Base-by-base conservation (phyloP, 306 rosid species). In the Castanea crenata region DNA sequence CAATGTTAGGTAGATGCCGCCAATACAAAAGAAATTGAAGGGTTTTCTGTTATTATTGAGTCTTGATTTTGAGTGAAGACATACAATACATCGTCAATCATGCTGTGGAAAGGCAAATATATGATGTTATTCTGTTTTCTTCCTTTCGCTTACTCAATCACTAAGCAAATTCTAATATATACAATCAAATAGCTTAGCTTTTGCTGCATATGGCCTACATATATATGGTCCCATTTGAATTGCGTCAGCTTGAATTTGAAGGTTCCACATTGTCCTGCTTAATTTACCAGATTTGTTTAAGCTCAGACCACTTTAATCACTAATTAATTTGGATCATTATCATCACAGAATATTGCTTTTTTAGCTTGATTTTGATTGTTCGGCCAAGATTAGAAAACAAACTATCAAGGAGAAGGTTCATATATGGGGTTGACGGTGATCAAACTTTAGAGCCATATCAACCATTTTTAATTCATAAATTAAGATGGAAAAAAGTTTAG, bases 131-230 rank as follows among this genome's bases (percentile, higher is more conserved):
- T 27, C 19, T 29, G 7, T 2, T 14, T 62, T 5, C 7, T 63
- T 5, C 6, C 41, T 27, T 18, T 7, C 32, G 59, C 31, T 55
- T 82, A 69, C 86, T 77, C 82, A 69, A 64, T 54, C 13, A 20
- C 55, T 71, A 84, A 80, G 87, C 87, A 80, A 82, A 83, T 84
- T 85, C 78, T 13, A 56, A 23, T 18, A 32, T 6, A 79, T 31
- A 31, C 21, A 63, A 10, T 64, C 13, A 64, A 64, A 5, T 64
- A 9, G 46, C 46, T 29, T 5, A 6, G 5, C 41, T 31, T 29
- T 64, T 31, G 34, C 65, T 0, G 31, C 16, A 23, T 58, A 21
- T 58, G 64, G 64, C 64, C 64, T 10, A 58, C 64, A 58, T 23
- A 20, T 15, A 57, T 19, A 7, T 58, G 31, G 64, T 13, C 23